phyloP scores from a whole-genome alignment of 1,139 yeast species.

The Protomyces lactucae-debilis region DNA sequence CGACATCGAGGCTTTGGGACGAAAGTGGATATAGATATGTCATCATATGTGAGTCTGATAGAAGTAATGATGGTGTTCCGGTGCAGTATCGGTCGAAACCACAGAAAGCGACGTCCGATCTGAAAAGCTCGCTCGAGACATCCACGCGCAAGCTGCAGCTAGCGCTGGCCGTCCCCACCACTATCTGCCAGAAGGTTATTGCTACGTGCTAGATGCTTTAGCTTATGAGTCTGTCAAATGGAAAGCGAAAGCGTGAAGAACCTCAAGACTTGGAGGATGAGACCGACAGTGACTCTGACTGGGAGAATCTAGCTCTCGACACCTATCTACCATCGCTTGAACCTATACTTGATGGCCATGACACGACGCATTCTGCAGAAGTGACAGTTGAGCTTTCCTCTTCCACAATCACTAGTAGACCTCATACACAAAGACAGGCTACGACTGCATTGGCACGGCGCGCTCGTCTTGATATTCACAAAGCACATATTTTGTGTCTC shows the following conservation, averaged over 20 bases:
- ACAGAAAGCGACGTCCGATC: no score
- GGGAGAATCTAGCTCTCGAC: background rate
- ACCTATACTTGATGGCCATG: background rate
- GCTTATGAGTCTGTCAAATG: no score
- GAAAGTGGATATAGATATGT: background rate
- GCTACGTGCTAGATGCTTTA: no score
- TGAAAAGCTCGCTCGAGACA: no score
- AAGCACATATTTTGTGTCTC: constrained; percentile 54
- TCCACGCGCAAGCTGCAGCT: no score
- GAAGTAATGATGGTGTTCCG: background rate
- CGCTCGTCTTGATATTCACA: constrained; percentile 54
- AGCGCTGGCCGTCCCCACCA: no score
- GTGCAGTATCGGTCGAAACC: no score
- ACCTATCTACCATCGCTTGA: background rate
- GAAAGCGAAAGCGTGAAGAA: background rate
- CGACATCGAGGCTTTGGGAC: constrained; percentile 54
- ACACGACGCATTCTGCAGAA: background rate
- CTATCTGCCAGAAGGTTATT: no score
- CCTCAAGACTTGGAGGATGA: background rate
- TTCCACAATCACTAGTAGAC: background rate
- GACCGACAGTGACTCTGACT: background rate
- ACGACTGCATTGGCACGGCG: constrained; percentile 53
- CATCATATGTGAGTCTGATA: background rate
- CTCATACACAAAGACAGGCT: background rate
- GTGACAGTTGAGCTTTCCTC: background rate